Base-by-base conservation (phyloP, 2,329 filamentous ascomycete genomes). In the Colletotrichum shisoi region DNA sequence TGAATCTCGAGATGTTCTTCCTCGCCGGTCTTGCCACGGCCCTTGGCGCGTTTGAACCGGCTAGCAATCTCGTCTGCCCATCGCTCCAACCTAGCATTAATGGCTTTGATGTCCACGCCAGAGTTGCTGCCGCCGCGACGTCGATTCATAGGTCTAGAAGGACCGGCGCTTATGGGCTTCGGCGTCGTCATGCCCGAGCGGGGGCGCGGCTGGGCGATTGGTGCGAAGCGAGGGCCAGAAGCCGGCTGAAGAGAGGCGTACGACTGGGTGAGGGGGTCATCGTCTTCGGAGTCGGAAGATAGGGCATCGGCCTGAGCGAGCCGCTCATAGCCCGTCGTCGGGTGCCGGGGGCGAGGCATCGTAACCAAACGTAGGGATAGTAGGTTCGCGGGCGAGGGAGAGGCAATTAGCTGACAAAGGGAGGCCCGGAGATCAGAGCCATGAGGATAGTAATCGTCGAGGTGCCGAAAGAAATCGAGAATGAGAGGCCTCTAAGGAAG, bases 31-130 rank as follows among this genome's bases (percentile, higher is more conserved):
- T 88, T 90, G 57, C 90, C 91, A 76, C 89, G 92, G 61, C 90
- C 88, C 73, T 89, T 89, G 72, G 86, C 84, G 71, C 94, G 92
- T 82, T 97, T 98, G 85, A 99, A 98, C 73, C 96, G 95, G 72
- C 93, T 91, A 37, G 95, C 94, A 74, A 99, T 98, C 80, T 99
- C 95, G 73, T 98, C 95, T 17, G 95, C 95, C 95, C 95, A 99
- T 76, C 92, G 86, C 80, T 99, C 95, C 31, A 99, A 82, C 27
- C 95, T 87, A 67, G 94, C 94, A 78, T 99, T 99, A 79, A 99
- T 98, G 68, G 95, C 95, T 77, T 98, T 98, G 76, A 99, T 91
- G 75, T 99, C 95, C 19, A 99, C 94, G 3, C 94, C 94, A 21
- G 93, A 93, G 73, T 94, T 95, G 75, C 92, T 91, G 71, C 77